phyloP scores from a whole-genome alignment of 164 flowering plant species.

The Umbellularia californica region DNA sequence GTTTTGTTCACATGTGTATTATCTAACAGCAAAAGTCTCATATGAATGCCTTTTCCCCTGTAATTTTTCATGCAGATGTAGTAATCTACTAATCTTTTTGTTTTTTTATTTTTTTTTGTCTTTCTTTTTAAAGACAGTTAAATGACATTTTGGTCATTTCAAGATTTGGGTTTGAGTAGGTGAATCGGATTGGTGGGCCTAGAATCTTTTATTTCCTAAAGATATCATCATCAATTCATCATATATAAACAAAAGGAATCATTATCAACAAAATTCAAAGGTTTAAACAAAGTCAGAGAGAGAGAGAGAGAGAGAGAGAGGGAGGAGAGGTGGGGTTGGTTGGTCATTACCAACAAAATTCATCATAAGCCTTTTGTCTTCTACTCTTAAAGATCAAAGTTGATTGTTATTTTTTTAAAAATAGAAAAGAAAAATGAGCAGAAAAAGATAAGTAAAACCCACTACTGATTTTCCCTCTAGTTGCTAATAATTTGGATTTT shows the following conservation, averaged over 20 bases:
- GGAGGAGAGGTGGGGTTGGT: not conserved
- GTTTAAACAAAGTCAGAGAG: not conserved
- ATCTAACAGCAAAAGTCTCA: too few species aligned
- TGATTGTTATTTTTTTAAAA: not conserved
- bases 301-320: slow-evolving; percentile 9
- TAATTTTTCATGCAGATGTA: too few species aligned
- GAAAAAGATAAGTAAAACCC: slow-evolving; percentile 4
- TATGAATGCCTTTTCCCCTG: too few species aligned
- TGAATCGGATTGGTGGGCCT: too few species aligned
- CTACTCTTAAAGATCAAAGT: slow-evolving; percentile 6
- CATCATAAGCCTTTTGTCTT: slow-evolving; percentile 24
- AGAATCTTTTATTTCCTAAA: too few species aligned
- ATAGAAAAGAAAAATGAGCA: slow-evolving; percentile 24
- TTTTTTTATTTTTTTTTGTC: too few species aligned
- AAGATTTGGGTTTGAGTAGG: too few species aligned
- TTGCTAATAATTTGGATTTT: not conserved
- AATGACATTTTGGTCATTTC: too few species aligned
- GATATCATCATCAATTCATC: not conserved
- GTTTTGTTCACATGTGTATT: too few species aligned
- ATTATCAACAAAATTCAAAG: not conserved
- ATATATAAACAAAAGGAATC: not conserved
- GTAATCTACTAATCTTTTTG: too few species aligned
- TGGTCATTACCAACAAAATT: slow-evolving; percentile 12
- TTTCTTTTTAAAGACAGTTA: too few species aligned
- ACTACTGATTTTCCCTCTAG: not conserved